Conservation (phyloP, 495 filamentous ascomycete genomes). For the Daldinia caldariorum region DNA sequence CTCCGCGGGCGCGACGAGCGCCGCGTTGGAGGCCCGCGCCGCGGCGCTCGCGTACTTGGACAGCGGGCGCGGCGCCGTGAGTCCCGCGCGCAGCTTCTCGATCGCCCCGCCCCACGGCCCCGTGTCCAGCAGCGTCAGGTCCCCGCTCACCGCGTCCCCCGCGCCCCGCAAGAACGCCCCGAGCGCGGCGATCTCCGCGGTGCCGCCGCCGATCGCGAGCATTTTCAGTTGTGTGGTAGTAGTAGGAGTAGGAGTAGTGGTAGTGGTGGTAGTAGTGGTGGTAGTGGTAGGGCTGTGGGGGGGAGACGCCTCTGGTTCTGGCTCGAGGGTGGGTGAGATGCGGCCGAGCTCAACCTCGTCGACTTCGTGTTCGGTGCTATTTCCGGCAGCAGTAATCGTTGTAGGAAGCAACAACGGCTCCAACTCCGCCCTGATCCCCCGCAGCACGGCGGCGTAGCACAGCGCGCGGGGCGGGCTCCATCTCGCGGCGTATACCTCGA, state of each 20-base stretch:
- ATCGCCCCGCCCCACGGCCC: constrained; percentile 78
- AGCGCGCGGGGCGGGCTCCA: constrained; percentile 87
- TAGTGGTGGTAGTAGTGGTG: too few species aligned
- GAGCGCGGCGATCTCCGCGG: constrained; percentile 83
- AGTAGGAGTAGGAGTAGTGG: too few species aligned
- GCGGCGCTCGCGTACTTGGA: constrained; percentile 66
- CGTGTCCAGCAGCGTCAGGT: constrained; percentile 78
- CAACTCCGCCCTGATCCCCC: constrained; percentile 57
- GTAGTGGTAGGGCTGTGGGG: too few species aligned
- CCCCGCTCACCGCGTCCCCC: constrained; percentile 21
- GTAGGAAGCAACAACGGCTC: constrained; percentile 35
- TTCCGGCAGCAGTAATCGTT: not conserved
- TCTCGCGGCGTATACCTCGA: constrained; percentile 83
- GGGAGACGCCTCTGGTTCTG: not conserved
- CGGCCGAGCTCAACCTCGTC: constrained; percentile 31
- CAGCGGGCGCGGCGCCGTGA: constrained; percentile 59
- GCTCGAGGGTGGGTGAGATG: constrained; percentile 26
- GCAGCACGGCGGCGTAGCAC: constrained; percentile 76
- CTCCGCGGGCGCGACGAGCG: constrained; percentile 51
- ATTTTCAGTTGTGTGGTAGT: constrained; percentile 48
- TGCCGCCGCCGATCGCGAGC: constrained; percentile 85
- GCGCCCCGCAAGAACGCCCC: constrained; percentile 63
- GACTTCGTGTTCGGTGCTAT: not conserved
- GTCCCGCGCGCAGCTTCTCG: constrained; percentile 56
- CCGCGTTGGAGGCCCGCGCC: constrained; percentile 54